These are phyloP conservation scores for Gryganskiella cystojenkinii DNA, from an alignment of 192 early-diverging fungal genomes.

Conservation along the genomic window DNA sequence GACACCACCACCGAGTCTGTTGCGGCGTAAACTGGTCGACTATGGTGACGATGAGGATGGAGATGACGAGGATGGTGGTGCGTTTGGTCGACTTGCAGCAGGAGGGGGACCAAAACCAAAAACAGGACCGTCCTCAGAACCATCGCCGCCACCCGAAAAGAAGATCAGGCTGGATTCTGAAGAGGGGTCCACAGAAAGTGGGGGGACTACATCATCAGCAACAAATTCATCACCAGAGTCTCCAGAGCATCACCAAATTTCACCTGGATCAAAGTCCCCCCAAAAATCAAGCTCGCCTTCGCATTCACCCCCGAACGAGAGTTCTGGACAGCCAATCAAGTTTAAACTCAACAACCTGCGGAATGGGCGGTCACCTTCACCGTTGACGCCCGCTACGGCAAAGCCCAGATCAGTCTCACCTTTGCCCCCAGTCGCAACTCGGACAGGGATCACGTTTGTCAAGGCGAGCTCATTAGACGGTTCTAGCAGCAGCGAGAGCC, in stretches of 20 bases:
- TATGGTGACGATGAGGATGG: conserved; percentile 46
- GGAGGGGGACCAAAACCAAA: background rate
- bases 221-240: conserved; percentile 3
- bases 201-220: background rate
- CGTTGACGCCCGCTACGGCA: conserved; percentile 13
- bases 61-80: conserved; percentile 18
- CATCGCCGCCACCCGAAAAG: conserved; percentile 26
- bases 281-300: background rate
- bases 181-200: background rate
- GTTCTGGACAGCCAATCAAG: conserved; percentile 29
- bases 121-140: background rate
- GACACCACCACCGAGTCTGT: conserved; percentile 10
- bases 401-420: conserved; percentile 35
- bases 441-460: conserved; percentile 39
- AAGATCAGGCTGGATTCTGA: conserved; percentile 28
- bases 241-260: background rate
- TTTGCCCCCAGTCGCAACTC: conserved; percentile 17
- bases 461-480: conserved; percentile 19
- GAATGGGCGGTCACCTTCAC: conserved; percentile 45
- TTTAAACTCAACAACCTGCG: conserved; percentile 34
- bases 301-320: conserved; percentile 2
- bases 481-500: conserved; percentile 1
- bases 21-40: conserved; percentile 35
- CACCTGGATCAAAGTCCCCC: background rate
- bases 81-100: conserved; percentile 14